Evolutionary conservation across 2,329 filamentous ascomycete species (phyloP).

Genomic region (Aspergillus intermedius): DNA sequence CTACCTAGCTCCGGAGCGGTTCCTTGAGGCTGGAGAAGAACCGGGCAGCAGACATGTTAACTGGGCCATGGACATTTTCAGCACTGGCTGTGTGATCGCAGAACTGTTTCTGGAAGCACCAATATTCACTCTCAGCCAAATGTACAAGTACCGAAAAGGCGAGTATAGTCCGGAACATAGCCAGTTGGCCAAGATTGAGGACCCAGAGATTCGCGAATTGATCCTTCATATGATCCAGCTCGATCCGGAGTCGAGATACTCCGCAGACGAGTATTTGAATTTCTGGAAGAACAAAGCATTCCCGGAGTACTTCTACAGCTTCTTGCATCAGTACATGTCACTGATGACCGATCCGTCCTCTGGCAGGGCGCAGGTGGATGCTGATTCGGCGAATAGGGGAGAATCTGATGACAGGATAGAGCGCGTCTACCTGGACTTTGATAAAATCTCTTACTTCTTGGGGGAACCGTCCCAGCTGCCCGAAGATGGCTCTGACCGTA

Average conservation of each 20-base stretch:
- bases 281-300: conserved; percentile 92
- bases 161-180: conserved; percentile 84
- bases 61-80: conserved; percentile 99
- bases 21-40: conserved; percentile 64
- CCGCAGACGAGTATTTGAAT: conserved; percentile 86
- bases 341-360: conserved; percentile 86
- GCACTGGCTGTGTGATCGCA: conserved; percentile 90
- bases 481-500: conserved; percentile 23
- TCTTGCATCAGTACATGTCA: conserved; percentile 96
- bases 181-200: conserved; percentile 77
- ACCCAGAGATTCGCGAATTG: conserved; percentile 79
- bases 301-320: conserved; percentile 93
- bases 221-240: conserved; percentile 94
- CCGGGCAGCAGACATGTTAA: conserved; percentile 58
- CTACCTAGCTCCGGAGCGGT: conserved; percentile 90
- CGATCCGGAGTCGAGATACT: conserved; percentile 84
- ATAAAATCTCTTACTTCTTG: conserved; percentile 94
- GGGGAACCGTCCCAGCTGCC: conserved; percentile 59
- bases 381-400: conserved; percentile 64
- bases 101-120: conserved; percentile 92
- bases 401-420: conserved; percentile 93
- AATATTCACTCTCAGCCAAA: conserved; percentile 94
- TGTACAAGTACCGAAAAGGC: conserved; percentile 87
- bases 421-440: conserved; percentile 86
- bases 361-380: conserved; percentile 64